These are phyloP conservation scores for Solanum chmielewskii DNA, from an alignment of 257 asterid species.

Conservation along the genomic window DNA sequence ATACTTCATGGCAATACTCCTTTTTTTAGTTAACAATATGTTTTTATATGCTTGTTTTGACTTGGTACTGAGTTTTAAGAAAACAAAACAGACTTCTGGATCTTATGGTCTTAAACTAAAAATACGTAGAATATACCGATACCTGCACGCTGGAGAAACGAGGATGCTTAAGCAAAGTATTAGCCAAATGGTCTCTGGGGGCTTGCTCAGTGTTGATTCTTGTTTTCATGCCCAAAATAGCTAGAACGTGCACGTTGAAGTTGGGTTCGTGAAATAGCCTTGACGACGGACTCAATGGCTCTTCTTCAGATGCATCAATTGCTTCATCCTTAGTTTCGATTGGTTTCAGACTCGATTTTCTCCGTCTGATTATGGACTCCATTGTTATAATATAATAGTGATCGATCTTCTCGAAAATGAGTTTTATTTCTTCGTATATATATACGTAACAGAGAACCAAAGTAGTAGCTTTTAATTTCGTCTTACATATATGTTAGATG, in stretches of 20 bases:
- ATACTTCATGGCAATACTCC: not conserved
- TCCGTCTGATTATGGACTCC: not conserved
- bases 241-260: not conserved
- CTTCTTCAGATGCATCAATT: not conserved
- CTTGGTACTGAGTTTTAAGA: too few species aligned
- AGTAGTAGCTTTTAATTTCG: not conserved
- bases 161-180: not conserved
- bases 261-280: not conserved
- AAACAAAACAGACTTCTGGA: too few species aligned
- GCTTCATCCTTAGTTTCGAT: not conserved
- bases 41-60: not conserved
- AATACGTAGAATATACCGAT: not conserved
- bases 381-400: not conserved
- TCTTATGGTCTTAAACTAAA: not conserved
- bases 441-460: not conserved
- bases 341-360: not conserved
- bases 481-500: not conserved
- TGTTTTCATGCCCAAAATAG: not conserved
- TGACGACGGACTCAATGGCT: not conserved
- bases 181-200: not conserved
- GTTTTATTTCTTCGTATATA: not conserved
- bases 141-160: not conserved
- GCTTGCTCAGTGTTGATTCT: not conserved
- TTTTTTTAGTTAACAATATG: not conserved
- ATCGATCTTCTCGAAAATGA: not conserved